Percentiles rank a stretch among this genome's conserved stretches.
Evolutionary conservation across 352 stramenopile species (phyloP).

Genomic region (Phytophthora rubi): DNA sequence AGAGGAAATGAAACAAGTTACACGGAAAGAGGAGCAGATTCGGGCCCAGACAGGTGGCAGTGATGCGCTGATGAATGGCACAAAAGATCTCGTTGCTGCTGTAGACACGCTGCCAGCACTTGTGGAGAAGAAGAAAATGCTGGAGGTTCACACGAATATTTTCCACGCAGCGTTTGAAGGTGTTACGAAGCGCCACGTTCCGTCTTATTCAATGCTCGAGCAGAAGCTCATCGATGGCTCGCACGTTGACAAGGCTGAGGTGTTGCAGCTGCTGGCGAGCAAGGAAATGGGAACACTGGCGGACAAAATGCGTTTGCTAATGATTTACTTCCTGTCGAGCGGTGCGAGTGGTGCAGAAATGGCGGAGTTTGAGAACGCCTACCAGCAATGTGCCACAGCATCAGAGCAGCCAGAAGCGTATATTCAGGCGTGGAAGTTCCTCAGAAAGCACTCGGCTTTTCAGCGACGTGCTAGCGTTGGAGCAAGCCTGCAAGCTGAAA

Average conservation of each 20-base stretch:
- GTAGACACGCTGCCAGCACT: constrained; percentile 84
- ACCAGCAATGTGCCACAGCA: constrained; percentile 58
- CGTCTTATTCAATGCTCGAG: constrained; percentile 86
- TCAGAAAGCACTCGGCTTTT: constrained; percentile 85
- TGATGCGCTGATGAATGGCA: constrained; percentile 74
- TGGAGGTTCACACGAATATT: constrained; percentile 90
- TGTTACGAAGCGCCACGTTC: constrained; percentile 81
- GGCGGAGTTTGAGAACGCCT: constrained; percentile 74
- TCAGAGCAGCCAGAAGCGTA: constrained; percentile 49
- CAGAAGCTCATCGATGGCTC: constrained; percentile 88
- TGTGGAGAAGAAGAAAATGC: constrained; percentile 90
- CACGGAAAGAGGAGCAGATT: constrained; percentile 87
- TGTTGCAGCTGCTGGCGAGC: constrained; percentile 72
- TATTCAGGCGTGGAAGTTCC: constrained; percentile 74
- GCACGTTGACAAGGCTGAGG: constrained; percentile 69
- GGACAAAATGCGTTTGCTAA: constrained; percentile 87
- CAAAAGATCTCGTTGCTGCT: constrained; percentile 83
- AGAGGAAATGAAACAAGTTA: constrained; percentile 89
- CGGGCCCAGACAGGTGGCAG: constrained; percentile 72
- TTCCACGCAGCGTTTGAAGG: constrained; percentile 85
- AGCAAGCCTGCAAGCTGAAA: constrained; percentile 47
- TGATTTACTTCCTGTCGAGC: constrained; percentile 89
- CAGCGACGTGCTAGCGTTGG: constrained; percentile 80
- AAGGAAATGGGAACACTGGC: constrained; percentile 70
- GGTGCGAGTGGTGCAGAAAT: constrained; percentile 75